Conservation (phyloP, 768 basidiomycete genomes). For the Auricularia auricula-judae region DNA sequence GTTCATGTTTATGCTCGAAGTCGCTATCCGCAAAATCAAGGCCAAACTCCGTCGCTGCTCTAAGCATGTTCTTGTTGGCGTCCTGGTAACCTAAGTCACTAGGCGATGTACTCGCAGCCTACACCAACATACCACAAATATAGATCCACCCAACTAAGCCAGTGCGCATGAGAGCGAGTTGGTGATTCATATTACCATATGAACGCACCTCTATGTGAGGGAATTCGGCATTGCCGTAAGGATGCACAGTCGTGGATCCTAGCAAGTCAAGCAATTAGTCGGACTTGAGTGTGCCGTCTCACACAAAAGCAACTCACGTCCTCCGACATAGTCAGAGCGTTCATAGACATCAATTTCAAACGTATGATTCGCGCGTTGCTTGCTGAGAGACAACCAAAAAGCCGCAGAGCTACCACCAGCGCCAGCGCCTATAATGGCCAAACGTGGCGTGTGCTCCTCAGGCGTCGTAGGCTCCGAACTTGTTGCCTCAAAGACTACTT, state of each 20-base stretch:
- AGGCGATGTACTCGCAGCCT: too few species aligned
- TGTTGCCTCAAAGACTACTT: background rate
- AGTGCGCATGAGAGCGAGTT: too few species aligned
- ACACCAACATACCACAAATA: slow-evolving; percentile 45
- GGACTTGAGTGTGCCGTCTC: slow-evolving; percentile 1
- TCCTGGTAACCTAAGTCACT: slow-evolving; percentile 8
- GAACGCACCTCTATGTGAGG: slow-evolving; percentile 43
- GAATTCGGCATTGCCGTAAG: slow-evolving; percentile 47
- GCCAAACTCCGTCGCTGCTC: slow-evolving; percentile 74
- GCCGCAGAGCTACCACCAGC: slow-evolving; percentile 79
- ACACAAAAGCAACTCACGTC: slow-evolving; percentile 46
- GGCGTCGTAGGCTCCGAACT: background rate
- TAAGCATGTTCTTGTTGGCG: slow-evolving; percentile 57
- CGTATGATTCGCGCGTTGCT: slow-evolving; percentile 32
- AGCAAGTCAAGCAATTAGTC: background rate
- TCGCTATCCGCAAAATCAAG: slow-evolving; percentile 41
- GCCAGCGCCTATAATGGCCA: slow-evolving; percentile 87
- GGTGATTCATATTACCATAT: too few species aligned
- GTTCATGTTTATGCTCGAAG: slow-evolving; percentile 34
- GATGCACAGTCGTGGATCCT: slow-evolving; percentile 75
- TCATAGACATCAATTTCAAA: slow-evolving; percentile 82
- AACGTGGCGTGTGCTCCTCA: slow-evolving; percentile 7
- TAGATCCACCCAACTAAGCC: slow-evolving; percentile 58
- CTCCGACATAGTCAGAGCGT: slow-evolving; percentile 62
- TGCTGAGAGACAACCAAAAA: slow-evolving; percentile 73